Evolutionary conservation across 176 grass and related monocot genomes (phyloP), one percentile per base, ranked within the genome.

Genomic region (Puccinellia tenuiflora): DNA sequence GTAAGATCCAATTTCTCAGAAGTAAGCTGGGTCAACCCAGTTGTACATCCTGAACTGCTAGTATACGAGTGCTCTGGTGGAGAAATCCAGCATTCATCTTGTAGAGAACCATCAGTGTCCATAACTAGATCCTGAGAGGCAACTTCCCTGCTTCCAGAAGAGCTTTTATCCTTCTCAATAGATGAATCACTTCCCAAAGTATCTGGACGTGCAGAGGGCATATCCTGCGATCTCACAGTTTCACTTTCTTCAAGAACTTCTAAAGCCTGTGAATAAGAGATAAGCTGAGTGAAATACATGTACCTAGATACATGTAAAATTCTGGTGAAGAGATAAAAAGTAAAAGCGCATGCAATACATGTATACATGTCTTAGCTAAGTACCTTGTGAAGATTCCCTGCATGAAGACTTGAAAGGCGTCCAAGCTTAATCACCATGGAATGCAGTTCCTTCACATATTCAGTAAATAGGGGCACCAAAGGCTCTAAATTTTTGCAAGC

Each of bases 311-410:
- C 77, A 42, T 59, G 31, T 54, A 68, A 54, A 69, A 29, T 68
- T 24, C 12, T 56, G n/a, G 38, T 51, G 24, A 46, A 45, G 35
- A n/a, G 52, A 61, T 59, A 83, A 84, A 15, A 33, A 39, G 37
- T 56, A 63, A 31, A 35, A 87, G 66, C 38, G 24, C 79, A 24
- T 72, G 48, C 75, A 35, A 43, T 28, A 43, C 70, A 59, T 68
- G 67, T 53, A 50, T 46, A 9, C 21, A 75, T 88, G 33, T 45
- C 33, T 53, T 84, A 85, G 73, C 63, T 76, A 81, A 67, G 54
- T 89, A 98, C 95, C 91, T 94, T 95, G 70, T 95, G 95, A 84
- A 98, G 92, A 81, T 91, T 98, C 65, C 92, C 92, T 72, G 95
- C 88, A 91, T 98, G 95, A 56, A 98, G 82, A 86, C 90, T 94